Base-by-base conservation (phyloP, 2,329 filamentous ascomycete species). In the Sporothrix pallida region DNA sequence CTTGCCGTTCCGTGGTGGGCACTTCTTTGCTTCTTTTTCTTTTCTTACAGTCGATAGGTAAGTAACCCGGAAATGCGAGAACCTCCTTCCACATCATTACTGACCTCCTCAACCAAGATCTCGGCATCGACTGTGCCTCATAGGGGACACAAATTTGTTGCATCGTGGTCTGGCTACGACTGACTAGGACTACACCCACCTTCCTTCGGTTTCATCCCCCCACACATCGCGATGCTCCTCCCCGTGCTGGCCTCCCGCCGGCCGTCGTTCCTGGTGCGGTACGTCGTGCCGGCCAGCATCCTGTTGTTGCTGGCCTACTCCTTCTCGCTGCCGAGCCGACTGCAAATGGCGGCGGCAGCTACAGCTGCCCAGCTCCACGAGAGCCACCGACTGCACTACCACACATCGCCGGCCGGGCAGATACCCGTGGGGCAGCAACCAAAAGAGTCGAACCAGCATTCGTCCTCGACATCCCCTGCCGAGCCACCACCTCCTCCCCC, bases 191-290 rank as follows among this genome's bases (percentile, higher is more conserved):
- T n/a, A 52, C 48, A 17, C n/a, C 1, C 52, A 20, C 7, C n/a
- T 52, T 12, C 17, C 10, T 23, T 56, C 20, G 8, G 26, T 23
- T 23, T 2, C 52, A 60, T 15, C 26, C 13, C 37, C 56, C 20
- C 31, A 2, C 37, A 48, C n/a, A 1, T n/a, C 31, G 72, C 48
- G n/a, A 79, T 83, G 82, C 80, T 81, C 74, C 80, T 81, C 74
- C 78, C 83, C 62, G 80, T 80, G n/a, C 82, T 84, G 69, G 81
- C 81, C 12, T 80, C 81, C 48, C 81, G 82, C 69, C 81, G 83
- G 9, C 82, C 82, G 15, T 82, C 82, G 48, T 79, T 82, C 63
- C 75, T 84, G 72, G 67, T 83, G 48, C 82, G 83, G 74, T 83
- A 82, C 75, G 74, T 83, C 13, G 74, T 83, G 2, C 80, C 81